Evolutionary conservation across 2,329 filamentous ascomycete genomes (phyloP).

Genomic region (Ceratocystis variospora): DNA sequence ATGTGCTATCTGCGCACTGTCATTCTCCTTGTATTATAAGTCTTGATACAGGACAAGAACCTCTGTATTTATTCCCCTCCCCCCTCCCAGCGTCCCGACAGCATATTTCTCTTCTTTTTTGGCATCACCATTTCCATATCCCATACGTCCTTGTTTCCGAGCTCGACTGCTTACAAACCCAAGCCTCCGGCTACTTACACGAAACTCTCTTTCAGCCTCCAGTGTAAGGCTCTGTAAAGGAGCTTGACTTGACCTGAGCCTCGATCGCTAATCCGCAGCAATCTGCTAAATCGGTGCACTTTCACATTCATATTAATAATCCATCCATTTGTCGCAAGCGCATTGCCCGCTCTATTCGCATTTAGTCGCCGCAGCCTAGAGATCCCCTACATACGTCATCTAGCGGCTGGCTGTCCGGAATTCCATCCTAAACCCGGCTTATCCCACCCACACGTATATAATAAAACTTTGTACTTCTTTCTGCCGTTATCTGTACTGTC

Average conservation of each 20-base stretch:
- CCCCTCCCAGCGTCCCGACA: not conserved
- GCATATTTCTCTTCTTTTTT: not conserved
- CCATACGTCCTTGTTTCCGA: not conserved
- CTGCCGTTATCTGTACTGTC: conserved; percentile 18
- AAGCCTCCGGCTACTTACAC: not conserved
- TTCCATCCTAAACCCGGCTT: not conserved
- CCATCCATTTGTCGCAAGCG: not conserved
- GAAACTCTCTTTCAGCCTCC: not conserved
- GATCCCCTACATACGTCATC: not conserved
- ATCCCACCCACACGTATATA: not conserved
- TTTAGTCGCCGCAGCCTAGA: conserved; percentile 20
- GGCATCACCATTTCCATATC: not conserved
- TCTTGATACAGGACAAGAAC: not conserved
- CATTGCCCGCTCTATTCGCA: not conserved
- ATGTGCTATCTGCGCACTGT: not conserved
- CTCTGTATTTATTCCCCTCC: not conserved
- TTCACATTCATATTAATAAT: conserved; percentile 2
- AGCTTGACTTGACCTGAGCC: not conserved
- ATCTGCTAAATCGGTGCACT: not conserved
- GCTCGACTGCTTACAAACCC: not conserved
- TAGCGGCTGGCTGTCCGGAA: not conserved
- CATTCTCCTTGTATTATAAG: not conserved
- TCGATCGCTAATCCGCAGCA: not conserved
- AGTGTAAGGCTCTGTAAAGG: not conserved
- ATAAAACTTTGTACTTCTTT: not conserved